Percentiles rank a stretch among this genome's conserved stretches.
These are phyloP conservation scores for Phytopythium helicoides DNA, from an alignment of 352 stramenopile species.

Conservation along the genomic window DNA sequence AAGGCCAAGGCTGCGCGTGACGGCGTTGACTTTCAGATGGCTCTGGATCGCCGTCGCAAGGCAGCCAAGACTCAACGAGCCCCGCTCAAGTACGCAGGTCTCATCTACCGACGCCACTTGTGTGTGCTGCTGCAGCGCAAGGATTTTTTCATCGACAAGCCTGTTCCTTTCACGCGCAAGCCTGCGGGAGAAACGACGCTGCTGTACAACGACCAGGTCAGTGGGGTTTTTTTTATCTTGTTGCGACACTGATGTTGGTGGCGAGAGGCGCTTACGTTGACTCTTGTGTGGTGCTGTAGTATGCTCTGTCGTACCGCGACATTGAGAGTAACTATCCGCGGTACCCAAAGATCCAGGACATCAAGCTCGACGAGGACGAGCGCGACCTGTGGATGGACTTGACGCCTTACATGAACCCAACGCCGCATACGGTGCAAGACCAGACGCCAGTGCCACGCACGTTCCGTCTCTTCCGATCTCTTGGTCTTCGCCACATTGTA, in stretches of 20 bases:
- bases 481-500: slow-evolving; percentile 95
- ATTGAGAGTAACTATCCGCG: slow-evolving; percentile 84
- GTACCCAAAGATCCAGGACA: slow-evolving; percentile 77
- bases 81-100: slow-evolving; percentile 45
- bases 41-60: neutral
- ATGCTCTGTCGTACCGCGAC: slow-evolving; percentile 80
- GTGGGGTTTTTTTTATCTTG: neutral
- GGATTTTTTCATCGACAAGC: slow-evolving; percentile 82
- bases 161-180: slow-evolving; percentile 70
- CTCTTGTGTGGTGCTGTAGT: slow-evolving; percentile 14
- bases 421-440: slow-evolving; percentile 95
- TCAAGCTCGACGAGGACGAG: slow-evolving; percentile 92
- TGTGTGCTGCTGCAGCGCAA: slow-evolving; percentile 82
- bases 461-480: slow-evolving; percentile 96
- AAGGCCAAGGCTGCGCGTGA: slow-evolving; percentile 6
- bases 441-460: slow-evolving; percentile 92
- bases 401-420: slow-evolving; percentile 97
- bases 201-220: slow-evolving; percentile 79
- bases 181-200: slow-evolving; percentile 76
- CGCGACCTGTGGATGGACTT: slow-evolving; percentile 91
- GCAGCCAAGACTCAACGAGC: neutral
- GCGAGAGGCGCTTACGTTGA: no score
- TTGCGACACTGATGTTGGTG: no score
- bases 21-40: no score
- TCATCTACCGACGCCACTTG: slow-evolving; percentile 78